These are phyloP conservation scores for Protomyces gravidus DNA, from an alignment of 1,139 yeast species.

Conservation along the genomic window DNA sequence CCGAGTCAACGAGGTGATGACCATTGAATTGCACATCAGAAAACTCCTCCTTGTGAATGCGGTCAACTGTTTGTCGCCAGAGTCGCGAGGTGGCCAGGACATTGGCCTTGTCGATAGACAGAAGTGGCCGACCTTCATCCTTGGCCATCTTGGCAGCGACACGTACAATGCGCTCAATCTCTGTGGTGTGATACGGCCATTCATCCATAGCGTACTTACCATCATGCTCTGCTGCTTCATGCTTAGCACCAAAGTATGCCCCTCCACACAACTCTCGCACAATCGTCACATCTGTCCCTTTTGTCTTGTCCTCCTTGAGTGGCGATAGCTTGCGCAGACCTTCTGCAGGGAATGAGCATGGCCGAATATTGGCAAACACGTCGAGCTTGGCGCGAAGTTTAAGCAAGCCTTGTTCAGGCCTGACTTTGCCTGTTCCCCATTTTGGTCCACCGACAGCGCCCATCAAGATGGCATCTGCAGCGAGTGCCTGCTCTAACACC, in stretches of 20 bases:
- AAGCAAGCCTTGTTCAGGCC: constrained; percentile 95
- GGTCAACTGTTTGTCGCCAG: constrained; percentile 91
- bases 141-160: constrained; percentile 97
- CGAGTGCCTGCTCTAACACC: constrained; percentile 76
- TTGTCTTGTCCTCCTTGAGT: constrained; percentile 72
- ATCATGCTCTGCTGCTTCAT: constrained; percentile 59
- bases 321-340: constrained; percentile 81
- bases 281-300: constrained; percentile 84
- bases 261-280: constrained; percentile 98
- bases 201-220: constrained; percentile 87
- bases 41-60: constrained; percentile 77
- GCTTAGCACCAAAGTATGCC: constrained; percentile 91
- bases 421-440: constrained; percentile 91
- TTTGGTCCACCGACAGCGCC: constrained; percentile 99
- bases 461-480: constrained; percentile 84
- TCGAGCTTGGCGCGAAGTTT: constrained; percentile 90
- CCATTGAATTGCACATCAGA: constrained; percentile 82
- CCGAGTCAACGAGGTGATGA: constrained; percentile 86
- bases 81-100: constrained; percentile 92
- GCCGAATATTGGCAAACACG: constrained; percentile 91
- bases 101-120: constrained; percentile 96
- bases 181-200: constrained; percentile 82
- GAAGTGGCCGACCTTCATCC: constrained; percentile 73
- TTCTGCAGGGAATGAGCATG: constrained; percentile 91
- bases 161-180: constrained; percentile 89